phyloP scores from a whole-genome alignment of 495 filamentous ascomycete species.

The Tuber indicum region DNA sequence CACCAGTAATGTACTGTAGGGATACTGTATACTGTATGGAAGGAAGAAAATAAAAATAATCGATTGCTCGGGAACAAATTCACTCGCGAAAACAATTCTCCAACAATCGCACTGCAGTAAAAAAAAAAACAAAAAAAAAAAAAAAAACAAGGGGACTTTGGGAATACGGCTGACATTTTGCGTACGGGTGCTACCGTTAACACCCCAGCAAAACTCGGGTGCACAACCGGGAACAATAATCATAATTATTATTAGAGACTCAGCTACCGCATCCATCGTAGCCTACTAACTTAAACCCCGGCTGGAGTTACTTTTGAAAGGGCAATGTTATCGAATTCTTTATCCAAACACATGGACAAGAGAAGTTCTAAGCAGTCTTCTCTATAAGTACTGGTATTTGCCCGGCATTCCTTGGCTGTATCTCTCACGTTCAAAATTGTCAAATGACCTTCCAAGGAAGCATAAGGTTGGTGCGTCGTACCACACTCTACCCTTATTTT shows the following conservation, averaged over 20 bases:
- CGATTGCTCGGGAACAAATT: background rate
- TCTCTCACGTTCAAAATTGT: background rate
- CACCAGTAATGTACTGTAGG: background rate
- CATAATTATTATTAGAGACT: conserved; percentile 1
- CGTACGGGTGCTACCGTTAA: background rate
- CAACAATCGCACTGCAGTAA: background rate
- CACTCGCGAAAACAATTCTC: background rate
- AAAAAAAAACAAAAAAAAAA: background rate
- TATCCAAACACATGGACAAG: background rate
- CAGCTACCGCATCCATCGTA: background rate
- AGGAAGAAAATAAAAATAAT: background rate
- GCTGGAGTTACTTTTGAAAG: background rate
- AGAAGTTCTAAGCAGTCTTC: background rate
- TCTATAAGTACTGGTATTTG: background rate
- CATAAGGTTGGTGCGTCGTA: background rate
- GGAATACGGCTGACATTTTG: background rate
- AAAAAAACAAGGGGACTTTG: background rate
- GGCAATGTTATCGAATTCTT: background rate
- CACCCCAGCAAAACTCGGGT: background rate
- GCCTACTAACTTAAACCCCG: background rate
- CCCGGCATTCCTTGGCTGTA: background rate
- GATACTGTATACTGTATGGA: background rate
- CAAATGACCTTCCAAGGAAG: background rate
- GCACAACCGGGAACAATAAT: background rate
- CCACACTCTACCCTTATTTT: background rate